These are phyloP conservation scores for Zoysia pacifica DNA, from an alignment of 176 grass and related monocot species.

Conservation along the genomic window DNA sequence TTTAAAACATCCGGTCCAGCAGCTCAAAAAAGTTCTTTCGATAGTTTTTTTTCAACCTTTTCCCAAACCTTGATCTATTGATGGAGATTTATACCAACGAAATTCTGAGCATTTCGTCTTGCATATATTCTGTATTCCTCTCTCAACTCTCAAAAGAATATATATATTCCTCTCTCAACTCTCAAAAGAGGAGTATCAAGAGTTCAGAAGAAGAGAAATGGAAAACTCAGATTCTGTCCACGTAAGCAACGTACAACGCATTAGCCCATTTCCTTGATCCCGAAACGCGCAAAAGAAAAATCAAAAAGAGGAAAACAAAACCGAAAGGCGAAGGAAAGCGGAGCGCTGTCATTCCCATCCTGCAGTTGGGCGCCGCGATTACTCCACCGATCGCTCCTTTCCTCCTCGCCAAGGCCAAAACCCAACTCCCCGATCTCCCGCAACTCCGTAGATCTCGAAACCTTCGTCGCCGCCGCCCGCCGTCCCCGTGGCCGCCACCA, in stretches of 20 bases:
- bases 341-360: slow-evolving; percentile 19
- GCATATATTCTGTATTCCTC: too few species aligned
- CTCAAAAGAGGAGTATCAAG: not conserved
- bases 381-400: slow-evolving; percentile 6
- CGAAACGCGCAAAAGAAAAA: not conserved
- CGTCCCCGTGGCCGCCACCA: slow-evolving; percentile 32
- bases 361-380: slow-evolving; percentile 12
- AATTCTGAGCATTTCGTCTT: too few species aligned
- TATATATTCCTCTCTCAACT: not conserved
- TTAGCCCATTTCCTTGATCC: not conserved
- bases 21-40: too few species aligned
- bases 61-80: too few species aligned
- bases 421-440: slow-evolving; percentile 46
- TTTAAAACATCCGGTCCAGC: too few species aligned
- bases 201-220: not conserved
- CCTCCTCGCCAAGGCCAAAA: slow-evolving; percentile 35
- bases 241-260: slow-evolving; percentile 4
- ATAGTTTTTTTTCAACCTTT: too few species aligned
- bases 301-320: not conserved
- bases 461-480: slow-evolving; percentile 10
- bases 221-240: not conserved
- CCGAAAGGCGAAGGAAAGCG: slow-evolving; percentile 18
- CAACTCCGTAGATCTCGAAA: slow-evolving; percentile 44
- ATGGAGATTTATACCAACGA: too few species aligned
- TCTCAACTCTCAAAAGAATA: not conserved